phyloP scores from a whole-genome alignment of 345 rosid genomes.

The Dipteronia dyeriana region DNA sequence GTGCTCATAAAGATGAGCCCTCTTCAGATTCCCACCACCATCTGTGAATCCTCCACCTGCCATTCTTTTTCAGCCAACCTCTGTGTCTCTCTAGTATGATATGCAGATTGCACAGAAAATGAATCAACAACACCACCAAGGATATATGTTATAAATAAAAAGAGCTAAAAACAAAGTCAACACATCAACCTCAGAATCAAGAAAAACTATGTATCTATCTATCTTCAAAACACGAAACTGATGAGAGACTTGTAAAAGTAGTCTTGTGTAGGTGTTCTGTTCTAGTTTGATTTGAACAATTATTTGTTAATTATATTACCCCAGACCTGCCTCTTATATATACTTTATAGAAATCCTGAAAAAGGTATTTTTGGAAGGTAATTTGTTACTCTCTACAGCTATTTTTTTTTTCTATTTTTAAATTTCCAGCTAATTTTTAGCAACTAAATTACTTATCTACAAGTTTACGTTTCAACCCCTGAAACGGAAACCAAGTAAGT shows the following conservation, averaged over 20 bases:
- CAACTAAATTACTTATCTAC: not conserved
- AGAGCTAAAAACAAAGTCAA: no score
- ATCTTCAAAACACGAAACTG: no score
- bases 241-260: not conserved
- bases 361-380: not conserved
- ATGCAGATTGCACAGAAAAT: no score
- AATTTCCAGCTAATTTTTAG: not conserved
- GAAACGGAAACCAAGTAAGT: no score
- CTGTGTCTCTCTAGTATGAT: not conserved
- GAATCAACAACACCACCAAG: no score
- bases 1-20: conserved; percentile 73
- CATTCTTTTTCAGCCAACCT: conserved; percentile 34
- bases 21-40: conserved; percentile 40
- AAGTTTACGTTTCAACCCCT: not conserved
- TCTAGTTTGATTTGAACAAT: not conserved
- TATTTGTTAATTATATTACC: no score
- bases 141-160: no score
- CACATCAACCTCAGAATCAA: no score
- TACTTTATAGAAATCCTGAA: not conserved
- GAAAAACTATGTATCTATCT: no score
- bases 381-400: no score
- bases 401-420: no score
- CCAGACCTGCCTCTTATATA: no score
- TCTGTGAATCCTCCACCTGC: conserved; percentile 63
- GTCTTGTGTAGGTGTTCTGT: not conserved